A percentile compares a stretch with the other conserved stretches of the same genome.
phyloP scores from a whole-genome alignment of 495 filamentous ascomycete species.

The Xylaria telfairii region DNA sequence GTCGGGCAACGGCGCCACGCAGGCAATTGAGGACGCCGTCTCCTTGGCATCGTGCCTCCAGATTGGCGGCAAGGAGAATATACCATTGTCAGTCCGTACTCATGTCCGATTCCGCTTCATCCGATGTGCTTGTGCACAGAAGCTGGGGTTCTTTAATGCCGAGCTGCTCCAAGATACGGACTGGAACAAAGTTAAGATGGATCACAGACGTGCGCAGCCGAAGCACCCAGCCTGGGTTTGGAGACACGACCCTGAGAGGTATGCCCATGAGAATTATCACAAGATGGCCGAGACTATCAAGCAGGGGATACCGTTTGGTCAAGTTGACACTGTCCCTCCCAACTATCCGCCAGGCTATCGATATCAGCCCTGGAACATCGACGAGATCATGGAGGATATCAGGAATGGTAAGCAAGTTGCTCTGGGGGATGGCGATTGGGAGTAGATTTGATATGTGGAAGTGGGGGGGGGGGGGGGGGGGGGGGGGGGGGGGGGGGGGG shows the following conservation, averaged over 20 bases:
- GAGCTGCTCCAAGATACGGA: slow-evolving; percentile 64
- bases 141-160: slow-evolving; percentile 61
- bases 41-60: slow-evolving; percentile 67
- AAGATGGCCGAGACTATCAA: slow-evolving; percentile 50
- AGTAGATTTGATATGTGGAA: slow-evolving; percentile 26
- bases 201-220: slow-evolving; percentile 57
- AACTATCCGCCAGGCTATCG: slow-evolving; percentile 54
- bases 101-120: slow-evolving; percentile 60
- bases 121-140: slow-evolving; percentile 62
- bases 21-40: slow-evolving; percentile 74
- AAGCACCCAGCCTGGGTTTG: slow-evolving; percentile 61
- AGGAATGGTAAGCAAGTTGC: slow-evolving; percentile 42
- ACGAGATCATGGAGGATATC: slow-evolving; percentile 49
- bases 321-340: slow-evolving; percentile 46
- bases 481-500: too few relatives aligned
- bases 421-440: slow-evolving; percentile 49
- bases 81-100: slow-evolving; percentile 52
- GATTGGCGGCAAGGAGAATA: slow-evolving; percentile 52
- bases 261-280: slow-evolving; percentile 60
- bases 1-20: slow-evolving; percentile 69
- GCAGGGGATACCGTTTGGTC: slow-evolving; percentile 45
- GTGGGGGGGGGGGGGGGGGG: too few relatives aligned
- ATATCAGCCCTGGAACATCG: slow-evolving; percentile 55
- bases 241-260: slow-evolving; percentile 62
- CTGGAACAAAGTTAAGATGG: slow-evolving; percentile 60